Percentiles rank a stretch among this genome's conserved stretches.
Conservation (phyloP, 1,139 yeast species). For the Yamadazyma dendronema region DNA sequence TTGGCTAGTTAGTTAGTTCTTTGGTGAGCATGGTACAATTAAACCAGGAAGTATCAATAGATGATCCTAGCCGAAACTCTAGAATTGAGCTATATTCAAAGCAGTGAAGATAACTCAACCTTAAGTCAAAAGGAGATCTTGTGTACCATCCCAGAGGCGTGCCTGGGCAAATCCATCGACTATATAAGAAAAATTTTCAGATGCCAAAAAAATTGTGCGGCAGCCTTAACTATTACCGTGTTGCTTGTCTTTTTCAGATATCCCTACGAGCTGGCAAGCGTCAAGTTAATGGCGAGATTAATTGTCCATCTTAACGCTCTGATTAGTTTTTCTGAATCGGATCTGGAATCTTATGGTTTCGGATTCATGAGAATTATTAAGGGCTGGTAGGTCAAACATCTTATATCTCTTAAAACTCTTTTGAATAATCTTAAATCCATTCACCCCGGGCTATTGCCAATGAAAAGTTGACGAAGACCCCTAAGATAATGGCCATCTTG, state of each 20-base stretch:
- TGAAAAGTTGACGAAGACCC: constrained; percentile 55
- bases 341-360: constrained; percentile 16
- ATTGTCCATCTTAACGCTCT: constrained; percentile 53
- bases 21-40: too few species aligned
- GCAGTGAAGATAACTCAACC: too few species aligned
- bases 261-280: constrained; percentile 56
- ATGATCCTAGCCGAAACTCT: too few species aligned
- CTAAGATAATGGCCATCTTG: constrained; percentile 61
- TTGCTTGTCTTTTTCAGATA: constrained; percentile 50
- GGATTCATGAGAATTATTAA: constrained; percentile 27
- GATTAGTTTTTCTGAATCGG: constrained; percentile 30
- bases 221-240: constrained; percentile 58
- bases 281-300: constrained; percentile 55
- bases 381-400: constrained; percentile 56
- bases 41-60: too few species aligned
- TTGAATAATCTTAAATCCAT: constrained; percentile 30
- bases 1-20: too few species aligned
- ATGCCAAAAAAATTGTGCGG: constrained; percentile 38
- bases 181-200: constrained; percentile 13
- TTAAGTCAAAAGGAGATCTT: too few species aligned
- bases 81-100: too few species aligned
- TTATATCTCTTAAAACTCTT: too few species aligned
- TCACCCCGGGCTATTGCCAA: constrained; percentile 55
- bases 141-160: neutral
- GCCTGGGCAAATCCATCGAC: neutral